A percentile compares a stretch with the other conserved stretches of the same genome.
Evolutionary conservation across 805 yeast genomes (phyloP).

Genomic region (Nakazawaea molendinolei): DNA sequence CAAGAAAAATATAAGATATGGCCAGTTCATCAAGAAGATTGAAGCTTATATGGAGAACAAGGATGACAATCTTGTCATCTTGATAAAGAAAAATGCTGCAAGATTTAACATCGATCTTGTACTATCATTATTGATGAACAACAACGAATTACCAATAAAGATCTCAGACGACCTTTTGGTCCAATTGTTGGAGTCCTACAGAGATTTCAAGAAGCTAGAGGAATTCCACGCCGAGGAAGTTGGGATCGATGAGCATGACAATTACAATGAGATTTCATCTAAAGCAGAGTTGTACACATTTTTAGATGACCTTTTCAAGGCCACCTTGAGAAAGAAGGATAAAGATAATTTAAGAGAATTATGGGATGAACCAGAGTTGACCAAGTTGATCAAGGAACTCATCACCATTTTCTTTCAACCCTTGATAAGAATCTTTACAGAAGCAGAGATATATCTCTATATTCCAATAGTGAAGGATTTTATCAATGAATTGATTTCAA

Average conservation of each 20-base stretch:
- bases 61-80: constrained; percentile 20
- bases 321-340: constrained; percentile 65
- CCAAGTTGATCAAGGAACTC: constrained; percentile 66
- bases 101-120: constrained; percentile 19
- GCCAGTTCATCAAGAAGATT: constrained; percentile 17
- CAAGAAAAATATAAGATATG: constrained; percentile 15
- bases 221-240: constrained; percentile 12
- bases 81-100: constrained; percentile 24
- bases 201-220: constrained; percentile 8
- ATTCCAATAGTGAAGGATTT: constrained; percentile 59
- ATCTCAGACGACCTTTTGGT: constrained; percentile 13
- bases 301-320: constrained; percentile 54
- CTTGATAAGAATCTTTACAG: constrained; percentile 57
- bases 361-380: constrained; percentile 82
- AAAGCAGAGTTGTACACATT: constrained; percentile 42
- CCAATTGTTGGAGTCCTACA: constrained; percentile 17
- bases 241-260: constrained; percentile 34
- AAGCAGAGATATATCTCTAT: constrained; percentile 59
- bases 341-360: constrained; percentile 66
- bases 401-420: constrained; percentile 72
- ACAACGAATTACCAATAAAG: constrained; percentile 14
- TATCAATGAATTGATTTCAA: constrained; percentile 54
- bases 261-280: constrained; percentile 18
- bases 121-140: constrained; percentile 20
- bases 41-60: constrained; percentile 21